Evolutionary conservation across 495 filamentous ascomycete genomes (phyloP).

Genomic region (Jackrogersella minutella): DNA sequence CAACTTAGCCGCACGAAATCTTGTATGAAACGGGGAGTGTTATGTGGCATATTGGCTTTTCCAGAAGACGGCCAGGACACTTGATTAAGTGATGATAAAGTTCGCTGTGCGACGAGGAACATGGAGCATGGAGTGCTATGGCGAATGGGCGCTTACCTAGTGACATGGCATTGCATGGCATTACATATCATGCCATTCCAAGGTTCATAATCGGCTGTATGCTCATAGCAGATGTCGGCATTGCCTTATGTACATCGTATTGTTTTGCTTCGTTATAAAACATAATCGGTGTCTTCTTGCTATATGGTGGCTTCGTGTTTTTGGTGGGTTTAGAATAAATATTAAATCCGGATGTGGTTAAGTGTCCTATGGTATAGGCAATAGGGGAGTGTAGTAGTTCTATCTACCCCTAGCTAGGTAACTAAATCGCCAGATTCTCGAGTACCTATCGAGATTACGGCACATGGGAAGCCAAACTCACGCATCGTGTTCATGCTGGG

Average conservation of each 20-base stretch:
- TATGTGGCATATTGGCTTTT: constrained; percentile 14
- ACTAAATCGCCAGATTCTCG: too few species aligned
- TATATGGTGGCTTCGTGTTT: background rate
- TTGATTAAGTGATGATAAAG: background rate
- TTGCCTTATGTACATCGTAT: background rate
- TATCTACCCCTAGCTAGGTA: too few species aligned
- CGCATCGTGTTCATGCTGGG: too few species aligned
- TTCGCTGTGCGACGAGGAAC: constrained; percentile 3
- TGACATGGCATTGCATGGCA: background rate
- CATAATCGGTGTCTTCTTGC: background rate
- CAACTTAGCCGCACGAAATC: constrained; percentile 2
- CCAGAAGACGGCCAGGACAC: background rate
- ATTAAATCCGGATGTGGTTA: background rate
- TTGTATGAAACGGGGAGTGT: constrained; percentile 6
- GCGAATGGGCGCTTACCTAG: too few species aligned
- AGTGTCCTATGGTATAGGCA: background rate
- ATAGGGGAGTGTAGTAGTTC: background rate
- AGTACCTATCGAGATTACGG: background rate
- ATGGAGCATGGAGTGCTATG: constrained; percentile 1
- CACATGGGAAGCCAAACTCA: too few species aligned
- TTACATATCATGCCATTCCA: background rate
- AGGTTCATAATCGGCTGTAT: background rate
- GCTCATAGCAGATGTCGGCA: background rate
- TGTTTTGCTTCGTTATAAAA: background rate
- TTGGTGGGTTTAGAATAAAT: background rate